Base-by-base conservation (phyloP, 148 eudicot genomes). In the Pharnaceum exiguum region DNA sequence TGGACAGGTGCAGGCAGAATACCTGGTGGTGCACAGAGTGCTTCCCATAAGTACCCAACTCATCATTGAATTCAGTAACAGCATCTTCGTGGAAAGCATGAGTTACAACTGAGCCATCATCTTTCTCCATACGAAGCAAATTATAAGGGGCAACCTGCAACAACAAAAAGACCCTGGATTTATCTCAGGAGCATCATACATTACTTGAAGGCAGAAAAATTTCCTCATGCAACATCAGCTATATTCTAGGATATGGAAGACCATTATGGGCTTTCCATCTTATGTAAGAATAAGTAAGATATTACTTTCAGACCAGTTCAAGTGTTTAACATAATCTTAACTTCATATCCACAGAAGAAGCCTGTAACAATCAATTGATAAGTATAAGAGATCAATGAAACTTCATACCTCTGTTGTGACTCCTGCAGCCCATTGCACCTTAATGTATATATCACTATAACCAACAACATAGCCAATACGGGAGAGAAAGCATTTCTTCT, bases 351-450 rank as follows among this genome's bases (percentile, higher is more conserved):
- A 11, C n/a, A 22, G n/a, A 19, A 45, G 45, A 40, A 45, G n/a
- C 33, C 33, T 11, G 18, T 40, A 58, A 33, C 11, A 33, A 45
- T 4, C 33, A 35, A 16, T 6, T 46, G 25, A 24, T 18, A 51
- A 5, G 32, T 18, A 44, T 26, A 29, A 58, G 19, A 57, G 28
- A 54, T 25, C 7, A n/a, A 11, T 1, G 33, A 18, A 27, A 17
- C 8, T 13, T 10, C 61, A 31, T 82, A 94, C 99, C 91, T 79
- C 67, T 56, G 78, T 65, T 18, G 68, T 66, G 62, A 58, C 55
- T 62, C 91, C 99, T 70, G 57, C 74, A 25, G 91, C 95, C 99
- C 96, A 94, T 78, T 83, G 82, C 48, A 94, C 95, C 73, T 82
- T 79, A 51, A 94, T 52, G 24, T 71, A 42, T 38, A 91, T 89